Evolutionary conservation across 2,329 filamentous ascomycete species (phyloP).

Genomic region (Aspergillus chevalieri): DNA sequence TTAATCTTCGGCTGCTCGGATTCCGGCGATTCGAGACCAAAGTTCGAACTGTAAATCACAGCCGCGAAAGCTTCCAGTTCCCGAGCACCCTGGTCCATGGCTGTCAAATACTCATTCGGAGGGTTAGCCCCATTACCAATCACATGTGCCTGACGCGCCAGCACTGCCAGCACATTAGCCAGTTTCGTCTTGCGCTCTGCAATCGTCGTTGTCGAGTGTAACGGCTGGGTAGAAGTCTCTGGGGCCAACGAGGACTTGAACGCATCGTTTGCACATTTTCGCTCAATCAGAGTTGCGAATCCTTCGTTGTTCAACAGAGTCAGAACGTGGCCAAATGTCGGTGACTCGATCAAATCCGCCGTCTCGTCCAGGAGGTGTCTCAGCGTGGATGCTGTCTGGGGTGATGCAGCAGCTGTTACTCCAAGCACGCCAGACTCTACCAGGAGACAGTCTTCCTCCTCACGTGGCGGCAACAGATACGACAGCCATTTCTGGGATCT

Average conservation of each 20-base stretch:
- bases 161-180: constrained; percentile 80
- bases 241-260: constrained; percentile 54
- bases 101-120: constrained; percentile 40
- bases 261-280: constrained; percentile 70
- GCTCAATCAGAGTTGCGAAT: constrained; percentile 77
- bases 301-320: constrained; percentile 79
- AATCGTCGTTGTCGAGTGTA: constrained; percentile 32
- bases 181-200: constrained; percentile 60
- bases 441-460: constrained; percentile 77
- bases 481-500: constrained; percentile 67
- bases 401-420: constrained; percentile 31
- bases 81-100: constrained; percentile 42
- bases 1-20: constrained; percentile 12
- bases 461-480: constrained; percentile 71
- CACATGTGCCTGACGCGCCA: constrained; percentile 82
- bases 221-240: constrained; percentile 37
- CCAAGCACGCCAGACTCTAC: constrained; percentile 70
- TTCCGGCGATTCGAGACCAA: constrained; percentile 31
- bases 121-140: constrained; percentile 65
- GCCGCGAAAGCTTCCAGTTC: constrained; percentile 45
- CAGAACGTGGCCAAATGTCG: constrained; percentile 79
- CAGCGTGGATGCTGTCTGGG: constrained; percentile 48
- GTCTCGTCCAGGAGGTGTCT: constrained; percentile 90
- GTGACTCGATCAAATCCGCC: constrained; percentile 89
- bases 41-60: constrained; percentile 45